Base-by-base conservation (phyloP, 2,329 filamentous ascomycete species). In the Pezicula rhizophila region DNA sequence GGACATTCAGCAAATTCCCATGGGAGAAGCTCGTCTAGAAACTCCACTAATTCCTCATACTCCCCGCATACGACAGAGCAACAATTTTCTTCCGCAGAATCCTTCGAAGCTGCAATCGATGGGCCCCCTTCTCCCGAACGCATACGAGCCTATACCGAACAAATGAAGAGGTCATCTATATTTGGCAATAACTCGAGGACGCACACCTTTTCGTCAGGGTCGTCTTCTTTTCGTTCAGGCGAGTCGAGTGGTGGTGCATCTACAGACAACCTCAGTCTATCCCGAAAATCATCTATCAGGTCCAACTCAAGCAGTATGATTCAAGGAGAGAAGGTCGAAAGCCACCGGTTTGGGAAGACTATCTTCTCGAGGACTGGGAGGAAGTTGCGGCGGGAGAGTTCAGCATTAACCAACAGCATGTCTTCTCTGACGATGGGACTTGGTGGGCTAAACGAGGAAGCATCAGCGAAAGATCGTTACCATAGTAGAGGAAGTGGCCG, bases 111-210 rank as follows among this genome's bases (percentile, higher is more conserved):
- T 43, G 74, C 80, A 52, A 66, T 83, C 48, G 78, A 84, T 57
- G 77, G 77, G 15, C 79, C 80, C 37, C 79, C 80, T 0, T 84
- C 80, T 31, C 78, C 80, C 25, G 75, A 79, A 58, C 73, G 73
- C 52, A 73, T 82, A 57, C 75, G 79, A 55, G 77, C 77, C 50
- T 69, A 82, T 46, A 80, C 70, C 62, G 75, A 76, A 62, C 76
- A 82, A 65, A 75, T 80, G 72, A 80, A 75, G 63, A 70, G 73
- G 59, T 70, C 72, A 20, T 77, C 78, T 20, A 68, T 71, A 47
- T 63, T 65, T 51, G 73, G 74, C 10, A 74, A 69, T 57, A 70
- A 73, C 57, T 67, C 68, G 33, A 74, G 70, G 58, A 59, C 57
- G 23, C 64, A 70, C 31, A 74, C 74, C 28, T 70, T 70, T 28